phyloP scores from a whole-genome alignment of 2,329 filamentous ascomycete species.

The Alternaria sp. region DNA sequence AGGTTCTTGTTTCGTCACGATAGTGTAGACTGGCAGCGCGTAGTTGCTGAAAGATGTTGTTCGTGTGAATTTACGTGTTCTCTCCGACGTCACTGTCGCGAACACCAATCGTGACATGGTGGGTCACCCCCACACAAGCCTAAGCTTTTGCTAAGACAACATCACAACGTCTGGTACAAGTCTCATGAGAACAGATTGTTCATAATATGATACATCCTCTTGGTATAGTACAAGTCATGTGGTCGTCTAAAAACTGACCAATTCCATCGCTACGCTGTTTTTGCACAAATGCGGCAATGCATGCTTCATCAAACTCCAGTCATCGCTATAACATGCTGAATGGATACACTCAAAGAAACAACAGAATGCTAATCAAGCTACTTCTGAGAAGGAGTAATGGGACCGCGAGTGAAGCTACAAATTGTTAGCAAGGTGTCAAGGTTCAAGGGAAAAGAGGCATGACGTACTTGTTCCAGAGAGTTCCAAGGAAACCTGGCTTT shows the following conservation, averaged over 20 bases:
- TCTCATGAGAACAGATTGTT: not conserved
- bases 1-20: not conserved
- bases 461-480: conserved; percentile 44
- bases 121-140: conserved; percentile 15
- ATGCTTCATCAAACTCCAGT: not conserved
- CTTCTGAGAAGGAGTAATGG: conserved; percentile 6
- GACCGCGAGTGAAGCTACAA: conserved; percentile 43
- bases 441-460: no score
- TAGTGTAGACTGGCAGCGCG: not conserved
- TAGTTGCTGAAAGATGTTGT: not conserved
- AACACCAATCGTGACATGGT: conserved; percentile 15
- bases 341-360: not conserved
- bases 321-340: not conserved
- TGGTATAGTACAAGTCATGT: not conserved
- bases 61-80: not conserved
- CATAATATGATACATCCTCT: not conserved
- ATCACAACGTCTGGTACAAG: not conserved
- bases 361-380: not conserved
- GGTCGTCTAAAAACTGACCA: not conserved
- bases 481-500: conserved; percentile 41
- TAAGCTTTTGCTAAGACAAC: conserved; percentile 9
- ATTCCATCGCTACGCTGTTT: not conserved
- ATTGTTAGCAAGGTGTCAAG: conserved; percentile 10
- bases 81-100: conserved; percentile 16
- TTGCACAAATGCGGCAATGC: not conserved